Conservation (phyloP, 768 basidiomycete genomes). For the Omphalotus guepiniiformis region DNA sequence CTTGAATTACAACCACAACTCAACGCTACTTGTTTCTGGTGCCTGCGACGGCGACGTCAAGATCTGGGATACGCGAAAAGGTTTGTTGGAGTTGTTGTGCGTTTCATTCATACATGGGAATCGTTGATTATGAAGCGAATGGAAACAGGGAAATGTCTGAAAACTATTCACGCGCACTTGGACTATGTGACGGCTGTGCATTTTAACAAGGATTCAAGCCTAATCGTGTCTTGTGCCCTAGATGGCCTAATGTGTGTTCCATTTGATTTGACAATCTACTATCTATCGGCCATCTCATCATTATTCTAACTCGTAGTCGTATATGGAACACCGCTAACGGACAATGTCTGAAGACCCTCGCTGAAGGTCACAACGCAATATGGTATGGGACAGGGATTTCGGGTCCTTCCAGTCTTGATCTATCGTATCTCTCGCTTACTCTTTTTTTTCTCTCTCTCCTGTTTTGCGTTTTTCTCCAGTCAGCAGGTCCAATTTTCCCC, state of each 20-base stretch:
- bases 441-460: not conserved
- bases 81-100: constrained; percentile 33
- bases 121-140: too few species aligned
- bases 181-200: constrained; percentile 95
- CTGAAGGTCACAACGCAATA: constrained; percentile 83
- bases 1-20: constrained; percentile 84
- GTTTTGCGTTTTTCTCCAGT: constrained; percentile 31
- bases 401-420: too few species aligned
- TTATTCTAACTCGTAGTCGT: constrained; percentile 50
- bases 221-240: constrained; percentile 88
- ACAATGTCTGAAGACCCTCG: constrained; percentile 94
- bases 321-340: constrained; percentile 93
- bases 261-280: not conserved
- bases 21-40: constrained; percentile 87
- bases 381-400: constrained; percentile 42
- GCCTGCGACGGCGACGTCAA: constrained; percentile 90
- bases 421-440: too few species aligned
- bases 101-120: too few species aligned
- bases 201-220: constrained; percentile 87
- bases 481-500: constrained; percentile 94
- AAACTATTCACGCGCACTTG: constrained; percentile 86
- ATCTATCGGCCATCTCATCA: not conserved
- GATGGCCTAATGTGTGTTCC: constrained; percentile 87
- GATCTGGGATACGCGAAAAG: constrained; percentile 87
- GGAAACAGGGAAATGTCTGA: constrained; percentile 83